Conservation (phyloP, 1,139 yeast species). For the Pichia sp. region DNA sequence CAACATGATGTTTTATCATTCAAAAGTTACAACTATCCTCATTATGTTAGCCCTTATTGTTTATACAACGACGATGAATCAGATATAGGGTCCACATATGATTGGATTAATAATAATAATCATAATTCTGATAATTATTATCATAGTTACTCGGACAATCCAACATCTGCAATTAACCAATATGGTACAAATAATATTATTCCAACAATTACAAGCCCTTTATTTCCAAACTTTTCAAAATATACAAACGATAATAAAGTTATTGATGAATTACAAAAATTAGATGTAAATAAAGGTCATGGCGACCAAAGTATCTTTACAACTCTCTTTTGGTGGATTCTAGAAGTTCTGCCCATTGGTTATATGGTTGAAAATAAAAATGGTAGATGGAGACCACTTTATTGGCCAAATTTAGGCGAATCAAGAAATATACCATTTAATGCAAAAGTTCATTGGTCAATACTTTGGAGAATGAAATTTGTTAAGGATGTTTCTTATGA, state of each 20-base stretch:
- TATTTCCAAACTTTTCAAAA: slow-evolving; percentile 5
- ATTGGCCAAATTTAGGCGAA: slow-evolving; percentile 50
- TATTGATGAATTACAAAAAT: not conserved
- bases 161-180: not conserved
- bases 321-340: slow-evolving; percentile 48
- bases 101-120: not conserved
- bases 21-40: slow-evolving; percentile 11
- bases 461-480: slow-evolving; percentile 46
- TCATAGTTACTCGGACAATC: not conserved
- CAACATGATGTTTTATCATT: slow-evolving; percentile 42
- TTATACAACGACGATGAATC: not conserved
- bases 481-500: slow-evolving; percentile 39
- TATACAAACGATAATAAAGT: not conserved
- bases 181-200: not conserved
- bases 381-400: slow-evolving; percentile 44
- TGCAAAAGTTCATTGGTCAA: slow-evolving; percentile 56
- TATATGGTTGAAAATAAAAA: slow-evolving; percentile 39
- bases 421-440: slow-evolving; percentile 39
- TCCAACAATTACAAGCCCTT: not conserved
- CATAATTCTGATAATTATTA: not conserved
- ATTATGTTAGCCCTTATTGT: slow-evolving; percentile 6
- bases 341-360: slow-evolving; percentile 55
- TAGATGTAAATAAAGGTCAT: slow-evolving; percentile 32
- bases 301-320: slow-evolving; percentile 28
- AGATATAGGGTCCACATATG: not conserved